A percentile compares a stretch with the other conserved stretches of the same genome.
These are phyloP conservation scores for Fusarium domesticum DNA, from an alignment of 2,329 filamentous ascomycete genomes.

Conservation along the genomic window DNA sequence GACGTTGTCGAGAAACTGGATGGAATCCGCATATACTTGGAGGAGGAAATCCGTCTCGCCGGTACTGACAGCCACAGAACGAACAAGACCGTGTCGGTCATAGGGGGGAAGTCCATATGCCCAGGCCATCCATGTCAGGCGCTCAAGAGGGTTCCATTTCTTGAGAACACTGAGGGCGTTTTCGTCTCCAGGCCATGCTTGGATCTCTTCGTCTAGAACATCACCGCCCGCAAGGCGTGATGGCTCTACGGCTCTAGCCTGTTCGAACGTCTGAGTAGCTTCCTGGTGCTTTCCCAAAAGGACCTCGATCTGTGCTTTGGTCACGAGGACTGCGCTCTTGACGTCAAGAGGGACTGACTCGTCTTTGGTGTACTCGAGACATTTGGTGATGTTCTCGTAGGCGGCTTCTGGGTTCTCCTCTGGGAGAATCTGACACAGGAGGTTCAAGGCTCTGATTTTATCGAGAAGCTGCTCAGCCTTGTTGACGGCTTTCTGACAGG, in stretches of 20 bases:
- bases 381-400: slow-evolving; percentile 5
- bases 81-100: slow-evolving; percentile 8
- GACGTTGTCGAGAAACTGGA: slow-evolving; percentile 27
- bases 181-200: slow-evolving; percentile 10
- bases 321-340: slow-evolving; percentile 14
- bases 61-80: slow-evolving; percentile 14
- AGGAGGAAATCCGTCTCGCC: slow-evolving; percentile 23
- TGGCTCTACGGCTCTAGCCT: slow-evolving; percentile 21
- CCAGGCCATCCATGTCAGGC: slow-evolving; percentile 28
- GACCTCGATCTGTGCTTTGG: slow-evolving; percentile 19
- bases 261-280: slow-evolving; percentile 14
- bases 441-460: slow-evolving; percentile 12
- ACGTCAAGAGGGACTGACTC: slow-evolving; percentile 7
- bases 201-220: slow-evolving; percentile 21
- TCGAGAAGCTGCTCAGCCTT: slow-evolving; percentile 9
- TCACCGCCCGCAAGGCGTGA: slow-evolving; percentile 15
- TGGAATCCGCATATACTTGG: slow-evolving; percentile 22
- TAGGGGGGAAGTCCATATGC: slow-evolving; percentile 8
- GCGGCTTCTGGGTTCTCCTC: slow-evolving; percentile 12
- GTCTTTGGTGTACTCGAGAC: slow-evolving; percentile 8
- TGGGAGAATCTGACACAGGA: slow-evolving; percentile 16
- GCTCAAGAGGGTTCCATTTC: slow-evolving; percentile 25
- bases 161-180: slow-evolving; percentile 23
- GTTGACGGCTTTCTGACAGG: slow-evolving; percentile 17
- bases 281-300: slow-evolving; percentile 8